Evolutionary conservation across 495 filamentous ascomycete genomes (phyloP), one percentile per base, ranked within the genome.

Genomic region (Barbatosphaeria neglecta): DNA sequence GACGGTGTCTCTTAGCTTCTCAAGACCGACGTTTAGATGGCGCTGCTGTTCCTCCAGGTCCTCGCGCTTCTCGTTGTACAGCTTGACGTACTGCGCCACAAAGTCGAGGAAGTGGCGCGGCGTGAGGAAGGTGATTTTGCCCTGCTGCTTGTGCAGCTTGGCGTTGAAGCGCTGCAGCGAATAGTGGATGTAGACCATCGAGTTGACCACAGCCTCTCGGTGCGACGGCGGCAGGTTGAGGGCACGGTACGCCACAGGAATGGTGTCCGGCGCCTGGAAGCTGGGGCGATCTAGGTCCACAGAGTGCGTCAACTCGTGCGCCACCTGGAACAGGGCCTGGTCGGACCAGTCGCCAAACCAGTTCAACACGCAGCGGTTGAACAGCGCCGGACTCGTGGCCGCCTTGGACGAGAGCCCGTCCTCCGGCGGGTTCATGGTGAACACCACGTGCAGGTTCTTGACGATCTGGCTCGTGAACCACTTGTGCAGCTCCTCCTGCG

Each of bases 291-390:
- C 90, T 33, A 99, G 75, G 63, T 99, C 92, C 39, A 97, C 80
- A 7, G 89, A 90, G 52, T 95, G 87, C 3, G 93, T 99, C 43
- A 99, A 75, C 64, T 99, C 92, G 41, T 86, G 85, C 19, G 84
- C 92, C 47, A 99, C 93, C 66, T 97, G 93, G 83, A 93, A 99
- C 33, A 99, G 80, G 19, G 92, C 93, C 62, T 97, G 93, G 62
- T 97, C 92, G 7, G 92, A 97, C 92, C 92, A 99, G 68, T 99
- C 92, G 41, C 92, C 92, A 63, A 97, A 95, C 92, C 92, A 99
- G 68, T 99, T 99, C 45, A 99, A 81, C 37, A 99, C 92, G 58
- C 92, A 99, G 70, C 92, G 81, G 67, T 99, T 99, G 80, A 99
- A 99, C 53, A 99, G 65, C 23, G 92, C 92, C 37, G 92, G 92